Conservation (phyloP, 441 rosid genomes). For the Pelargonium citronellum region DNA sequence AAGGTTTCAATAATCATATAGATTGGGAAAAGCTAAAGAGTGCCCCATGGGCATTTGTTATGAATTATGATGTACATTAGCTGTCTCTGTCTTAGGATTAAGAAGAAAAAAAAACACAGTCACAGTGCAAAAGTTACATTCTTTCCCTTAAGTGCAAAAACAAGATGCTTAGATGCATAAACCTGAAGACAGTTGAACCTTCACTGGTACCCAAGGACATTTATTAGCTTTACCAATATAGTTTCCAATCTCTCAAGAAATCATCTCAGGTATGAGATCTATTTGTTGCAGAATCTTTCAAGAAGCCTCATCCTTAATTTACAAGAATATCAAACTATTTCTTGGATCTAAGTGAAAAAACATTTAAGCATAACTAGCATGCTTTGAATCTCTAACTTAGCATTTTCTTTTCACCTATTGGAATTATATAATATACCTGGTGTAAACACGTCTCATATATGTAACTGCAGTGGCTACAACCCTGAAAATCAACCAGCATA, state of each 20-base stretch:
- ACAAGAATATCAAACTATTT: background rate
- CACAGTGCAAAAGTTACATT: too few species aligned
- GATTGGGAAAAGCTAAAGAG: background rate
- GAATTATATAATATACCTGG: conserved; percentile 42
- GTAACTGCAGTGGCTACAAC: conserved; percentile 85
- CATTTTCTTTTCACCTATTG: conserved; percentile 14
- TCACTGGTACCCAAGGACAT: background rate
- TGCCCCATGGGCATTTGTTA: too few species aligned
- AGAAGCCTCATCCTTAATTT: background rate
- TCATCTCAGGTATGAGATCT: background rate
- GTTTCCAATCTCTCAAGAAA: background rate
- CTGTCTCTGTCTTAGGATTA: background rate
- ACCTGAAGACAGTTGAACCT: background rate
- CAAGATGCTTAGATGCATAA: background rate
- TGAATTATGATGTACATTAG: too few species aligned
- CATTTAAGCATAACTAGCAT: conserved; percentile 5
- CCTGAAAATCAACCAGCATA: conserved; percentile 41
- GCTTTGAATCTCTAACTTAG: background rate
- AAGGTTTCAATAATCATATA: background rate
- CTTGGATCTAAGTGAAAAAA: background rate
- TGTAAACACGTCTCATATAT: conserved; percentile 89
- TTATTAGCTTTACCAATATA: background rate
- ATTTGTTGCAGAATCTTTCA: background rate
- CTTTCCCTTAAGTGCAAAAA: background rate
- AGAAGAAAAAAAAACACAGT: too few species aligned